Percentiles rank a stretch among this genome's conserved stretches.
Evolutionary conservation across 129 eudicot species (phyloP).

Genomic region (Helichrysum umbraculigerum): DNA sequence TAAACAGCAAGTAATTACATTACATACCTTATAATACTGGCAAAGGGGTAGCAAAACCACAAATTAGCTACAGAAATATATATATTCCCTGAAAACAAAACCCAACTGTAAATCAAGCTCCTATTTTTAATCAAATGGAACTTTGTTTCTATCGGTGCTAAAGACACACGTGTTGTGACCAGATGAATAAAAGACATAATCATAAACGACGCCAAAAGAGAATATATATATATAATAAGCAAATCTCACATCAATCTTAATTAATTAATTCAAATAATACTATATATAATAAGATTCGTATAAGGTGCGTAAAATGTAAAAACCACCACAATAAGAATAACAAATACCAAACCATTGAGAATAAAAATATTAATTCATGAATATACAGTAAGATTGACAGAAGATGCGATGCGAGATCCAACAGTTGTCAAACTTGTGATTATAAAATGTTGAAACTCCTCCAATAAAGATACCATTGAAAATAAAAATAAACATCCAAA

Average conservation of each 20-base stretch:
- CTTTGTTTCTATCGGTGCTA: slow-evolving; percentile 5
- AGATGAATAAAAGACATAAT: slow-evolving; percentile 17
- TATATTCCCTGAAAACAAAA: slow-evolving; percentile 24
- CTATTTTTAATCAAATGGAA: slow-evolving; percentile 2
- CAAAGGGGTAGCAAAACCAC: slow-evolving; percentile 39
- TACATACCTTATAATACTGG: slow-evolving; percentile 14
- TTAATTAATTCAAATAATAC: background rate
- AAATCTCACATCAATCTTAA: slow-evolving; percentile 9
- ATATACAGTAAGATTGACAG: no score
- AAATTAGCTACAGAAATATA: no score
- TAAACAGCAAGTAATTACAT: background rate
- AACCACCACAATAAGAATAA: background rate
- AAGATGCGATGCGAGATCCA: slow-evolving; percentile 11
- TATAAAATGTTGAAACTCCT: background rate
- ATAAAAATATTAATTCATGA: no score
- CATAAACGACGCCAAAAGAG: slow-evolving; percentile 9
- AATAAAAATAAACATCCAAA: no score
- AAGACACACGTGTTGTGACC: background rate
- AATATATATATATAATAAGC: slow-evolving; percentile 15
- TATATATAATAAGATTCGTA: no score
- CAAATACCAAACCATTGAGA: no score
- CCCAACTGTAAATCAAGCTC: slow-evolving; percentile 19
- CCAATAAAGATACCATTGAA: no score
- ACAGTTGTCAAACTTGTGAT: background rate
- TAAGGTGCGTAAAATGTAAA: background rate